These are phyloP conservation scores for Samsoniella hepiali DNA, from an alignment of 2,329 filamentous ascomycete genomes.

Conservation along the genomic window DNA sequence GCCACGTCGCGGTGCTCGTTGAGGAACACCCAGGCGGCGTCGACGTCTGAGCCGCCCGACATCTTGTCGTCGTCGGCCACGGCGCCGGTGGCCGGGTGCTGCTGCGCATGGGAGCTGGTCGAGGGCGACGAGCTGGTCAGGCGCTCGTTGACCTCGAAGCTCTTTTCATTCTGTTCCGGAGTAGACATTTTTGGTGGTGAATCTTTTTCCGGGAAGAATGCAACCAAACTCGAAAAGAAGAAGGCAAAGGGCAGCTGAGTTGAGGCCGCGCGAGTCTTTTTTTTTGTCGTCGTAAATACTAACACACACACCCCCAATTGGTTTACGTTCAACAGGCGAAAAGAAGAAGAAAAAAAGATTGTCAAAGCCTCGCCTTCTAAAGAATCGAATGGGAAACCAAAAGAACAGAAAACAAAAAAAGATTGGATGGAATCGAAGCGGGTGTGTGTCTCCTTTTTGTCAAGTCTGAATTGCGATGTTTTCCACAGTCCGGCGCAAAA, in stretches of 20 bases:
- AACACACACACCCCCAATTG: background rate
- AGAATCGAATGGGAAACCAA: background rate
- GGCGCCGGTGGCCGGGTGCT: background rate
- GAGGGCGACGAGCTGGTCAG: constrained; percentile 23
- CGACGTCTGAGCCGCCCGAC: constrained; percentile 25
- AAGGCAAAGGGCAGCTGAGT: background rate
- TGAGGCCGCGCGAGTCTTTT: background rate
- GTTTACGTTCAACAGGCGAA: background rate
- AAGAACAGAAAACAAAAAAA: background rate
- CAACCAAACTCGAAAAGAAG: background rate
- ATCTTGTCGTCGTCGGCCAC: background rate
- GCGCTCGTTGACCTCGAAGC: constrained; percentile 22
- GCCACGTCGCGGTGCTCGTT: constrained; percentile 33
- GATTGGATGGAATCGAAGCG: background rate
- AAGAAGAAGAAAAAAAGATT: background rate
- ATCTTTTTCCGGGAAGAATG: background rate
- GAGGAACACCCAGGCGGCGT: constrained; percentile 37
- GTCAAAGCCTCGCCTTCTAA: background rate
- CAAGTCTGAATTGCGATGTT: background rate
- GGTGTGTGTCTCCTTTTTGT: constrained; percentile 8
- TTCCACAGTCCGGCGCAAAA: no score
- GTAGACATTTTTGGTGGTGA: constrained; percentile 23
- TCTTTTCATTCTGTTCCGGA: constrained; percentile 26
- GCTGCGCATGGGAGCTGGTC: constrained; percentile 8
- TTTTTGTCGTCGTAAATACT: background rate